Conservation (phyloP, 495 filamentous ascomycete species). For the Jackrogersella multiformis region DNA sequence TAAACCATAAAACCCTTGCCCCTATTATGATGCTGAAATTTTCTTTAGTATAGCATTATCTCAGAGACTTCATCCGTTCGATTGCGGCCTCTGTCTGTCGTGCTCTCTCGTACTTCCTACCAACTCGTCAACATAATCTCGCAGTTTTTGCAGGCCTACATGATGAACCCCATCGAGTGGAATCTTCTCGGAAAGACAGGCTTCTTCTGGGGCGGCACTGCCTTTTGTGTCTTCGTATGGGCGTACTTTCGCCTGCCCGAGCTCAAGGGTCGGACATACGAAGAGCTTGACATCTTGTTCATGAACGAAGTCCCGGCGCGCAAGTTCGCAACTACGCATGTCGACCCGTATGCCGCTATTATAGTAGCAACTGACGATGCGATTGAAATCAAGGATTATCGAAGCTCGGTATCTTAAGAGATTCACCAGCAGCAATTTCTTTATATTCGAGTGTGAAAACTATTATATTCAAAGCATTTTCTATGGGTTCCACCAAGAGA, state of each 20-base stretch:
- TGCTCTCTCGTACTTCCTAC: conserved; percentile 64
- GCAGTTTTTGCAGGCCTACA: conserved; percentile 66
- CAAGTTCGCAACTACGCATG: conserved; percentile 50
- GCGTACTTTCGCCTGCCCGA: conserved; percentile 45
- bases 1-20: conserved; percentile 29
- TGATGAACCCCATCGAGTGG: conserved; percentile 57
- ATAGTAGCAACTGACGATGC: conserved; percentile 1
- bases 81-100: conserved; percentile 60
- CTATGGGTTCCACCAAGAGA: no score
- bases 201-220: conserved; percentile 61
- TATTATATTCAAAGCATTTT: no score
- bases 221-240: conserved; percentile 50
- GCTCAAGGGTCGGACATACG: conserved; percentile 53
- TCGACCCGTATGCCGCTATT: conserved; percentile 35
- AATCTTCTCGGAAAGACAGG: conserved; percentile 54
- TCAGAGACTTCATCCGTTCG: conserved; percentile 61
- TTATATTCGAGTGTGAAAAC: no score
- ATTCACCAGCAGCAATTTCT: no score
- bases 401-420: no score
- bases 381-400: conserved; percentile 13
- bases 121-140: conserved; percentile 66
- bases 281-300: conserved; percentile 64
- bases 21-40: conserved; percentile 34
- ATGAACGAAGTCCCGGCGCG: conserved; percentile 53
- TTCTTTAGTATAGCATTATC: conserved; percentile 57